Evolutionary conservation across 1,284 basidiomycete species (phyloP), one percentile per base, ranked within the genome.

Genomic region (Vanrija sp.): DNA sequence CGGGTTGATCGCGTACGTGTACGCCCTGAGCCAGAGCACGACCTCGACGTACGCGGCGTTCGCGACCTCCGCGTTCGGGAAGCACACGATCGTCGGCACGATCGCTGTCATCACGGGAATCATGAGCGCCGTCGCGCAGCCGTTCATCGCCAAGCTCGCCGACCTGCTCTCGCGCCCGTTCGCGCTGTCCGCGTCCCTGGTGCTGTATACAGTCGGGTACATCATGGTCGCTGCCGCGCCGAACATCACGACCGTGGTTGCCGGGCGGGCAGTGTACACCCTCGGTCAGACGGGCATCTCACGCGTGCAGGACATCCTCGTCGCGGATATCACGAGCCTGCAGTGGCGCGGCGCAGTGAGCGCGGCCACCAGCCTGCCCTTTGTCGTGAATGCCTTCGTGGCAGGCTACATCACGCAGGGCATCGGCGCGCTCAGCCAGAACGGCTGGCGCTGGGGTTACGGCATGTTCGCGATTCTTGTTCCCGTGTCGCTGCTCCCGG

Each of bases 401-500:
- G 44, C 16, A 1, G 18, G 23, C 2, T n/a, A 42, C 3, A 72
- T 81, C 26, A 84, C 86, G 7, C 80, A 83, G 15, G 87, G 86
- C 61, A 82, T 90, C 55, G 78, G 49, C 14, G 83, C 39, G 73
- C 78, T 54, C 51, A 52, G 53, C 5, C 42, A 65, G 9, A 74
- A 77, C 43, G 67, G 67, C 29, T 91, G 88, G 88, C 76, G 87
- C 72, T 87, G 86, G 84, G 88, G 88, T 29, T 48, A 34, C 29
- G 46, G 46, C 26, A 48, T 48, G 46, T 48, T 48, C n/a, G 28
- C 18, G 19, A 21, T 40, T 15, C 25, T 46, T 18, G 45, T 46
- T 14, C 43, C 28, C 14, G 19, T 23, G 6, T 38, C 21, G 18
- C 63, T 69, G 43, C 49, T 60, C 3, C 69, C 71, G 10, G 62